Percentiles rank a stretch among this genome's conserved stretches.
Evolutionary conservation across 2,329 filamentous ascomycete genomes (phyloP).

Genomic region (Cadophora sp.): DNA sequence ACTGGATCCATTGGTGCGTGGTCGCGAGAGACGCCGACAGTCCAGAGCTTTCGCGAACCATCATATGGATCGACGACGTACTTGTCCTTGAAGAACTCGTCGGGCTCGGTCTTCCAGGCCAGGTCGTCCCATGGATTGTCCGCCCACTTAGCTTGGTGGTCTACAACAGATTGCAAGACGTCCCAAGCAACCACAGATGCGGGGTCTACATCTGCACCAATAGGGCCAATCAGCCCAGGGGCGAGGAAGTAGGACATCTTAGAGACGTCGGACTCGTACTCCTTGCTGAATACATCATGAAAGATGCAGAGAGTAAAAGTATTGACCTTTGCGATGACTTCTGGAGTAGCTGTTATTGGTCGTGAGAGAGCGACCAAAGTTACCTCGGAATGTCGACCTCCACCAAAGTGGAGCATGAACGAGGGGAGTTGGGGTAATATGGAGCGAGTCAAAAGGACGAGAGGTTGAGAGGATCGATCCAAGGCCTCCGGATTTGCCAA

Average conservation of each 20-base stretch:
- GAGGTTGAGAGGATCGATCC: constrained; percentile 62
- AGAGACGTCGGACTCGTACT: constrained; percentile 66
- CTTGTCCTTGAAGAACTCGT: constrained; percentile 58
- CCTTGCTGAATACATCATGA: constrained; percentile 87
- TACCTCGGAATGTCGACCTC: constrained; percentile 65
- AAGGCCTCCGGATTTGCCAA: constrained; percentile 63
- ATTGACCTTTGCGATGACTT: constrained; percentile 62
- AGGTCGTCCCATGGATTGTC: constrained; percentile 45
- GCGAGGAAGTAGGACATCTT: constrained; percentile 86
- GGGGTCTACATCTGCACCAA: constrained; percentile 25
- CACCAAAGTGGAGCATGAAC: constrained; percentile 76
- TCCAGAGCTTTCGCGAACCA: constrained; percentile 68
- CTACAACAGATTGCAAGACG: constrained; percentile 52
- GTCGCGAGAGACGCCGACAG: constrained; percentile 58
- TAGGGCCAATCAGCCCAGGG: constrained; percentile 54
- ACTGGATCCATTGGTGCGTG: constrained; percentile 70
- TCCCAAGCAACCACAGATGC: constrained; percentile 65
- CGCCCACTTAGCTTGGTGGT: constrained; percentile 46
- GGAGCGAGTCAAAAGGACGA: constrained; percentile 75
- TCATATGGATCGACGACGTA: constrained; percentile 64
- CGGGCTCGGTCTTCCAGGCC: constrained; percentile 44
- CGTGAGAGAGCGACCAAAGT: constrained; percentile 52
- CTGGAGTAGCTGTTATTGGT: constrained; percentile 51
- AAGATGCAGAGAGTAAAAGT: constrained; percentile 80
- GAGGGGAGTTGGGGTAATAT: constrained; percentile 67